A percentile compares a stretch with the other conserved stretches of the same genome.
Evolutionary conservation across 176 grass and related monocot species (phyloP).

Genomic region (Thalia dealbata): DNA sequence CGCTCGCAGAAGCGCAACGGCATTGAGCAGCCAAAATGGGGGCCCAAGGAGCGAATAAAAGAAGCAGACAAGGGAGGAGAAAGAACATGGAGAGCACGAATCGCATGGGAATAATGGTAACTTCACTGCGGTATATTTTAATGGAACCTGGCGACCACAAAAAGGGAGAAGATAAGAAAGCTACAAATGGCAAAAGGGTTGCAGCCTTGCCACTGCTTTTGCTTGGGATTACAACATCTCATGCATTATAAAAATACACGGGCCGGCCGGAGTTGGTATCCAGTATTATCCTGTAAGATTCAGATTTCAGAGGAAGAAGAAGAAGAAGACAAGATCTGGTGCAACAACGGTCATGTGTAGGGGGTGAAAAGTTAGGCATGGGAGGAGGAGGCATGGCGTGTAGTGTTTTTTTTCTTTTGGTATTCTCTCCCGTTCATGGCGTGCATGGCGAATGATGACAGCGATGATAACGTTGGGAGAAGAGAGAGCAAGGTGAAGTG

Average conservation of each 20-base stretch:
- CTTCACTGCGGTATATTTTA: background rate
- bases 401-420: background rate
- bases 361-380: background rate
- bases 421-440: too few species aligned
- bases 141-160: background rate
- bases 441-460: background rate
- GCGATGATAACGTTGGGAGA: background rate
- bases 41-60: background rate
- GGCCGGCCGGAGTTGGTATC: background rate
- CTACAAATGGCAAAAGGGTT: too few species aligned
- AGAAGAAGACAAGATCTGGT: background rate
- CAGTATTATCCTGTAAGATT: background rate
- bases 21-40: background rate
- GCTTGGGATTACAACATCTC: too few species aligned
- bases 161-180: background rate
- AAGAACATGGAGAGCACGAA: background rate
- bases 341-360: background rate
- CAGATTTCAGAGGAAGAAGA: background rate
- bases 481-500: background rate
- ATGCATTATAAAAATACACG: too few species aligned
- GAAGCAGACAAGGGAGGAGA: background rate
- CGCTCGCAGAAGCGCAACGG: background rate
- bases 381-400: background rate
- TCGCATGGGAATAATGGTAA: constrained; percentile 2
- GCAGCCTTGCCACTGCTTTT: too few species aligned